Evolutionary conservation across 106 monocot genomes (phyloP).

Genomic region (Phalaenopsis aphrodite): DNA sequence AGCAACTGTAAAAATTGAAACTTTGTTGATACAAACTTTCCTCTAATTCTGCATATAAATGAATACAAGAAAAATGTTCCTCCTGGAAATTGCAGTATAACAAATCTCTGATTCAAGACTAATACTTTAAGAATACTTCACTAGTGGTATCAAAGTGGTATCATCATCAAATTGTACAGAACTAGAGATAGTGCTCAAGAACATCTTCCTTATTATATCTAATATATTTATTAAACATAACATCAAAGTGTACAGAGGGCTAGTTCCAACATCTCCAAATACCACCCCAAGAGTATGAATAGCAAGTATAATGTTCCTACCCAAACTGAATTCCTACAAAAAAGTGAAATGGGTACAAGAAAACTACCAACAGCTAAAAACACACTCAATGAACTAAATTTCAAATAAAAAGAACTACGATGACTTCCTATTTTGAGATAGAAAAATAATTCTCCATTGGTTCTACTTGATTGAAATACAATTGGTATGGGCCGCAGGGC

Average conservation of each 20-base stretch:
- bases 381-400: too few species aligned
- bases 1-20: conserved; percentile 61
- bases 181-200: conserved; percentile 91
- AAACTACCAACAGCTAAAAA: background rate
- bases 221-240: conserved; percentile 76
- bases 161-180: conserved; percentile 66
- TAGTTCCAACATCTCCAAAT: conserved; percentile 92
- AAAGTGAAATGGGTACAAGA: conserved; percentile 9
- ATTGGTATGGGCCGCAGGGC: too few species aligned
- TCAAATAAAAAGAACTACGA: too few species aligned
- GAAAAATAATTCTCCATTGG: too few species aligned
- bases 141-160: conserved; percentile 51
- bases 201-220: conserved; percentile 62
- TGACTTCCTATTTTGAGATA: too few species aligned
- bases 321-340: conserved; percentile 65
- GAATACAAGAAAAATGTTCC: conserved; percentile 97
- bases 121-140: conserved; percentile 25
- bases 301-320: conserved; percentile 45
- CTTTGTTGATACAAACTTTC: conserved; percentile 28
- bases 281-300: conserved; percentile 97
- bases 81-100: conserved; percentile 32
- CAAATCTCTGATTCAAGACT: background rate
- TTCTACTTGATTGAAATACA: too few species aligned
- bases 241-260: conserved; percentile 88
- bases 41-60: conserved; percentile 70